Base-by-base conservation (phyloP, 1,284 basidiomycete genomes). In the Erythrobasidium hasegawianum region DNA sequence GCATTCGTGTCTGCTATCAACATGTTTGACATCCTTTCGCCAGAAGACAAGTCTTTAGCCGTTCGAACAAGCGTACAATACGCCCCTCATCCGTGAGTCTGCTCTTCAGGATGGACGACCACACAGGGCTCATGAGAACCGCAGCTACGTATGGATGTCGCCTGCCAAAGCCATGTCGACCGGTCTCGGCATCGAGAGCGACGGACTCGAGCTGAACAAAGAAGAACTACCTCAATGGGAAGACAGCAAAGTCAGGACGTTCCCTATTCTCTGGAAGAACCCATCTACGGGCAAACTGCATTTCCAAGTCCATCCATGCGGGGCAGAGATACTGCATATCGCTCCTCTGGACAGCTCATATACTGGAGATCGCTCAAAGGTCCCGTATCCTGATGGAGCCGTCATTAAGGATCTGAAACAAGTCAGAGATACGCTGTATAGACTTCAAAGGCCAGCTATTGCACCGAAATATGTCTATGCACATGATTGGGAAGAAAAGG, bases 11-110 rank as follows among this genome's bases (percentile, higher is more conserved):
- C 85, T 1, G 91, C 90, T 3, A 84, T 82, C 78, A 87, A 84
- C 43, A 94, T 92, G 86, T 94, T 95, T 73, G 85, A 91, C 53
- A 83, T 90, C 40, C 80, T 95, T 18, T 83, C 89, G 0, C 75
- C 81, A 0, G 83, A 85, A 70, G 79, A 87, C 71, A 90, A 94
- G 83, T 89, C 87, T 70, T 76, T 95, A 22, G 90, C 89, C 0
- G 88, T 94, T n/a, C 82, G 87, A 20, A 80, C 84, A 1, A 83
- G 81, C 65, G 86, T 90, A 52, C 80, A 79, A 69, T 89, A 88
- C 73, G 81, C 69, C 45, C 64, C 67, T 16, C 68, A n/a, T n/a
- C 59, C 49, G 14, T 47, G 22, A 18, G 43, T 24, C 7, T 8
- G 5, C 4, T 18, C 14, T 4, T 16, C 16, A 14, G n/a, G 7